Evolutionary conservation across 352 stramenopile genomes (phyloP), one percentile per base, ranked within the genome.

Genomic region (Pythium sp.): DNA sequence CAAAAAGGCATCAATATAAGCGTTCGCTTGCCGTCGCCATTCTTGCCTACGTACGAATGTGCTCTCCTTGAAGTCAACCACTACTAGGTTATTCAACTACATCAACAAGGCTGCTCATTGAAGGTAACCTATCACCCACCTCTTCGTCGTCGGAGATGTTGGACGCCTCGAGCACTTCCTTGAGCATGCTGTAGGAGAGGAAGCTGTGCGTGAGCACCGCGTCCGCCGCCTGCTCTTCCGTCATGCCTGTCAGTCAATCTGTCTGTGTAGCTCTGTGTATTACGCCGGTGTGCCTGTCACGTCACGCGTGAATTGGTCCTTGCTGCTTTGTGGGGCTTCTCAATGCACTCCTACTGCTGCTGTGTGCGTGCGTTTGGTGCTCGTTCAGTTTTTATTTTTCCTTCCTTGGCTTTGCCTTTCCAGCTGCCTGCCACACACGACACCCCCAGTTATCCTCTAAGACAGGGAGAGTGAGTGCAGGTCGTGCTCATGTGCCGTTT

Each of bases 61-160:
- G 30, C 28, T 18, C 6, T 22, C 41, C 41, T 49, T 49, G 14
- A 9, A 49, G 15, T 3, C 12, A 49, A 6, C 15, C 20, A 11
- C 41, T 49, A 49, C 15, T 20, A 20, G 14, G 38, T 5, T 49
- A 49, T 49, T n/a, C 18, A n/a, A 49, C 41, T 49, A 15, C 41
- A n/a, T 49, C 15, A 49, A n/a, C 8, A 22, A 11, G 41, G 15
- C 41, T 49, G 6, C 41, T 2, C 18, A 43, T 32, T 32, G 26
- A 47, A 22, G 54, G 3, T 24, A 30, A 14, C 56, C 36, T 53
- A 30, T 34, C 47, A 58, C 72, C 46, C 41, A 93, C 86, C 81
- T 94, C 86, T 64, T 94, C 82, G 62, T 92, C 80, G 47, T 94
- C 82, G 20, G 81, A 80, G 60, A 94, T 90, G 68, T 90, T 92